These are phyloP conservation scores for Arbutus unedo DNA, from an alignment of 148 eudicot genomes.

Conservation along the genomic window DNA sequence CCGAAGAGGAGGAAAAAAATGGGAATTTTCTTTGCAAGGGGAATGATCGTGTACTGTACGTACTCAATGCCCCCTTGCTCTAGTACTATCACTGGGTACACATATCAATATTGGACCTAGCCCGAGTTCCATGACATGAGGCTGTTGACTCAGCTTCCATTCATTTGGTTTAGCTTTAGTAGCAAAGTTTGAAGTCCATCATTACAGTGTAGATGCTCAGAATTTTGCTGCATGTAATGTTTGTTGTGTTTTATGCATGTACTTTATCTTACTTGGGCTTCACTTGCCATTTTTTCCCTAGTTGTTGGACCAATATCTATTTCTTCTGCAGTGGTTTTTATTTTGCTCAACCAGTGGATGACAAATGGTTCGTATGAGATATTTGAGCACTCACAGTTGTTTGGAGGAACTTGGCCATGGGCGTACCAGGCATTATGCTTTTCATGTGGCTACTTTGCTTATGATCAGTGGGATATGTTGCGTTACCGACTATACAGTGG, in stretches of 20 bases:
- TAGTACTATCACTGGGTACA: too few relatives aligned
- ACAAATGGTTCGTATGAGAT: conserved; percentile 28
- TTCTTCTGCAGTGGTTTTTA: conserved; percentile 54
- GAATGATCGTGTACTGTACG: too few relatives aligned
- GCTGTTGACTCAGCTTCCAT: background rate
- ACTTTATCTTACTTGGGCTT: background rate
- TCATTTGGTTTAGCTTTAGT: background rate
- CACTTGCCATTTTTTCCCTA: background rate
- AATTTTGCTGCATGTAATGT: background rate
- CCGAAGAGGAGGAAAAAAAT: too few relatives aligned
- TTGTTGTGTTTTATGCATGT: background rate
- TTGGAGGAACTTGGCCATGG: conserved; percentile 64
- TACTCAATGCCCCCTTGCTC: too few relatives aligned
- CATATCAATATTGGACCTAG: too few relatives aligned
- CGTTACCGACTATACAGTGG: conserved; percentile 54
- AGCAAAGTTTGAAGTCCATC: background rate
- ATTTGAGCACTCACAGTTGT: conserved; percentile 75
- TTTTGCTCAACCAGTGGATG: conserved; percentile 53
- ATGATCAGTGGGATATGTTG: conserved; percentile 94
- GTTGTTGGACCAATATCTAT: background rate
- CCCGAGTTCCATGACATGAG: background rate
- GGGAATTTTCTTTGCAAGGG: too few relatives aligned
- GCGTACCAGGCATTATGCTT: conserved; percentile 77
- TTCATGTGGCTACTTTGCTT: conserved; percentile 88
- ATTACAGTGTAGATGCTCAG: background rate